Evolutionary conservation across 257 asterid species (phyloP).

Genomic region (Euphrasia confusa): DNA sequence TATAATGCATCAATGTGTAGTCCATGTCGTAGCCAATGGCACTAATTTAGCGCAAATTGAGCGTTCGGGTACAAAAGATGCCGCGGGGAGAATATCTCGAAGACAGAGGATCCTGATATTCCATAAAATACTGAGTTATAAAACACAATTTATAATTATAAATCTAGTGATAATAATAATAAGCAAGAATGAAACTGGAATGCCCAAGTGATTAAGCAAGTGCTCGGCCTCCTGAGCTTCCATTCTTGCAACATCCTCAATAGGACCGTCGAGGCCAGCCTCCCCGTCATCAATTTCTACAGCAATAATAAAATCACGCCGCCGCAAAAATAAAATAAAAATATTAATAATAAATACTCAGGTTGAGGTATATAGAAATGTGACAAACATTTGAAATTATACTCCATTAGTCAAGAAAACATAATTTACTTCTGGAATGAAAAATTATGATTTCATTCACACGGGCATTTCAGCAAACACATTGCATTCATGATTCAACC

Average conservation of each 20-base stretch:
- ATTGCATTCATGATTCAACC: too few species aligned
- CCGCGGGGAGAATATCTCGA: neutral
- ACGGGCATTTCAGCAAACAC: too few species aligned
- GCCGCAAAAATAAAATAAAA: too few species aligned
- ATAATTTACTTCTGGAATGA: too few species aligned
- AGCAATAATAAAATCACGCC: neutral
- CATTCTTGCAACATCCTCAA: conserved; percentile 7
- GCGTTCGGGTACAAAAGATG: conserved; percentile 3
- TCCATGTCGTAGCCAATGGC: conserved; percentile 7
- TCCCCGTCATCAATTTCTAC: conserved; percentile 3
- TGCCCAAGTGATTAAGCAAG: conserved; percentile 8
- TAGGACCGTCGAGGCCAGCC: conserved; percentile 1
- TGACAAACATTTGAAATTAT: too few species aligned
- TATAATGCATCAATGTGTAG: conserved; percentile 7
- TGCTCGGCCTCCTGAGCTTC: conserved; percentile 7
- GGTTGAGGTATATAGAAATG: neutral
- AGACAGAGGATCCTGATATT: neutral
- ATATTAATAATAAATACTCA: neutral
- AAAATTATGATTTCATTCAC: too few species aligned
- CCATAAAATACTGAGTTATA: neutral
- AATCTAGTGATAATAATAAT: neutral
- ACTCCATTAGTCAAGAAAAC: too few species aligned
- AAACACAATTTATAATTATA: too few species aligned
- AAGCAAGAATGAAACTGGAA: neutral
- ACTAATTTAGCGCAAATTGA: conserved; percentile 4